A percentile compares a stretch with the other conserved stretches of the same genome.
Conservation (phyloP, 139 green algal genomes). For the Closterium sp. region DNA sequence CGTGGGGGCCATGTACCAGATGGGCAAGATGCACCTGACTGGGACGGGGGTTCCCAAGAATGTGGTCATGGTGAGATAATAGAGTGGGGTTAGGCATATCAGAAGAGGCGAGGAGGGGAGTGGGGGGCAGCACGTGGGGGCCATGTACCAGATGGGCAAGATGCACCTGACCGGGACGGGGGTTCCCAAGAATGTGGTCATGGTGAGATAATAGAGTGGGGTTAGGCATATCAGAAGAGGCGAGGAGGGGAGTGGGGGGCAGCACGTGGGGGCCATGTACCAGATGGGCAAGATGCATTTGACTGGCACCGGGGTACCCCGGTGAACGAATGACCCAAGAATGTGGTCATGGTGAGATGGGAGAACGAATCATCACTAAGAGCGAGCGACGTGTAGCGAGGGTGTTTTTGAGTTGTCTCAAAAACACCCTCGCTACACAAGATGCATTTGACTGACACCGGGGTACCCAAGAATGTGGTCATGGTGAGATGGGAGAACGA, state of each 20-base stretch:
- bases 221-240: slow-evolving; percentile 5
- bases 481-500: not conserved
- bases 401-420: not conserved
- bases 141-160: slow-evolving; percentile 89
- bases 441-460: slow-evolving; percentile 68
- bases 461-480: not conserved
- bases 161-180: slow-evolving; percentile 75
- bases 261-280: slow-evolving; percentile 82
- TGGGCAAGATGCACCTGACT: slow-evolving; percentile 79
- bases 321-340: too few relatives aligned
- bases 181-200: slow-evolving; percentile 31
- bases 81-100: not conserved
- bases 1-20: slow-evolving; percentile 84
- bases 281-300: slow-evolving; percentile 83
- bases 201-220: too few relatives aligned
- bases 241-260: slow-evolving; percentile 15
- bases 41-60: slow-evolving; percentile 62
- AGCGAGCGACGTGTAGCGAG: too few relatives aligned
- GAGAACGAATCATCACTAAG: too few relatives aligned
- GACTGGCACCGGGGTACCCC: slow-evolving; percentile 66
- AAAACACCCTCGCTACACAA: slow-evolving; percentile 45
- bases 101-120: slow-evolving; percentile 20
- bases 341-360: slow-evolving; percentile 12
- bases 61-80: slow-evolving; percentile 11
- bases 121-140: slow-evolving; percentile 71